phyloP scores from a whole-genome alignment of 768 basidiomycete genomes.

The Termitomyces sp. region DNA sequence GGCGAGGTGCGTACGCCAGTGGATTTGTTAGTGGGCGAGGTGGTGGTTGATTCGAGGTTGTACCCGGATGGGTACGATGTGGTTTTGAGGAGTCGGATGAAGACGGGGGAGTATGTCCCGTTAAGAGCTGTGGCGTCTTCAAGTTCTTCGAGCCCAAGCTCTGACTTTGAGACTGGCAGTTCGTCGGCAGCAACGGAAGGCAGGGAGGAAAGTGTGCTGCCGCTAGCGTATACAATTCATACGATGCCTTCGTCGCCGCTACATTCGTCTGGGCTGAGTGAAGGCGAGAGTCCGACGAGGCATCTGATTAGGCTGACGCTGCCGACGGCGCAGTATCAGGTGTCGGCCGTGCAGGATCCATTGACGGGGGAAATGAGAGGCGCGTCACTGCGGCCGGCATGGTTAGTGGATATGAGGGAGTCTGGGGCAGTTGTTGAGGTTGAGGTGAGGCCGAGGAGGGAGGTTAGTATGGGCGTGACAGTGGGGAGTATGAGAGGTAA shows the following conservation, averaged over 20 bases:
- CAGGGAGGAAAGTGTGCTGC: slow-evolving; percentile 32
- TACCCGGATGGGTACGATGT: slow-evolving; percentile 75
- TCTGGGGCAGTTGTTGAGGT: slow-evolving; percentile 45
- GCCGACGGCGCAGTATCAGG: slow-evolving; percentile 79
- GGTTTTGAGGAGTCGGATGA: slow-evolving; percentile 35
- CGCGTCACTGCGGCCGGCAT: slow-evolving; percentile 60
- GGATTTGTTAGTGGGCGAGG: slow-evolving; percentile 73
- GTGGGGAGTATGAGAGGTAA: slow-evolving; percentile 26
- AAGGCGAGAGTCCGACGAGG: slow-evolving; percentile 47
- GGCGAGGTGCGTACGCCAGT: slow-evolving; percentile 55
- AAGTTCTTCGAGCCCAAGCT: background rate
- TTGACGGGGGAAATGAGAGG: slow-evolving; percentile 63
- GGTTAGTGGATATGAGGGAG: slow-evolving; percentile 66
- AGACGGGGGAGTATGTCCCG: slow-evolving; percentile 29
- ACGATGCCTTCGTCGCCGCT: slow-evolving; percentile 80
- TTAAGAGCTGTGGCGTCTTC: slow-evolving; percentile 9
- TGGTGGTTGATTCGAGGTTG: slow-evolving; percentile 76
- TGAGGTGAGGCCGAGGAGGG: slow-evolving; percentile 42
- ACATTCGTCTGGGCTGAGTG: slow-evolving; percentile 60
- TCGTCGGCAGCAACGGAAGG: background rate
- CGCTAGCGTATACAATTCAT: slow-evolving; percentile 55
- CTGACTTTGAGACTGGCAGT: background rate
- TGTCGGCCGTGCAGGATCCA: slow-evolving; percentile 75
- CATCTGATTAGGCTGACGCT: slow-evolving; percentile 76
- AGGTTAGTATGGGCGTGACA: slow-evolving; percentile 17